Conservation (phyloP, 2,329 filamentous ascomycete species). For the Tolypocladium nubicola region DNA sequence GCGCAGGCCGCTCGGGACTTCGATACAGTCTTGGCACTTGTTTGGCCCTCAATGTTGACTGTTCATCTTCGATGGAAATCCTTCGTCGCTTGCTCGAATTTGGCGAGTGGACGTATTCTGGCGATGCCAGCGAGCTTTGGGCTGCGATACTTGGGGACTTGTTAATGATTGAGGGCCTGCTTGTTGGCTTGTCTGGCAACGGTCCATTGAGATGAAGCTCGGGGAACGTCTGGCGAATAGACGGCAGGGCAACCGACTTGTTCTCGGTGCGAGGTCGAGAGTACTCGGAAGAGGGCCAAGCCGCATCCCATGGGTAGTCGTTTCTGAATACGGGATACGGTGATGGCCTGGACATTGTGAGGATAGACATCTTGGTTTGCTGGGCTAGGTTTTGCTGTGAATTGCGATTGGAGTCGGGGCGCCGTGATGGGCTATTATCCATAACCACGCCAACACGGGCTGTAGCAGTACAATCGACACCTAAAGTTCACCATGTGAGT, state of each 20-base stretch:
- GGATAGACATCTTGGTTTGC: slow-evolving; percentile 36
- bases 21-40: slow-evolving; percentile 37
- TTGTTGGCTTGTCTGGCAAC: neutral
- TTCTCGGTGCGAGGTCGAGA: slow-evolving; percentile 24
- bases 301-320: slow-evolving; percentile 28
- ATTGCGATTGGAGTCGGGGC: slow-evolving; percentile 16
- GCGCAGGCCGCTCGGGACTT: slow-evolving; percentile 19
- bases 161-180: neutral
- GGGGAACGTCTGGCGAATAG: slow-evolving; percentile 36
- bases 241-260: slow-evolving; percentile 35
- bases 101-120: slow-evolving; percentile 40
- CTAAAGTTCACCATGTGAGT: neutral
- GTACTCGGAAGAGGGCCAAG: slow-evolving; percentile 20
- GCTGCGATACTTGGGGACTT: neutral
- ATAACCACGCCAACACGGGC: slow-evolving; percentile 18
- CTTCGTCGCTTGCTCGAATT: slow-evolving; percentile 37
- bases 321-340: slow-evolving; percentile 29
- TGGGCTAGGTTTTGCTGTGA: slow-evolving; percentile 11
- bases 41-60: slow-evolving; percentile 26
- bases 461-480: slow-evolving; percentile 6
- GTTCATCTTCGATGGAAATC: slow-evolving; percentile 29
- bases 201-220: slow-evolving; percentile 25
- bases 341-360: slow-evolving; percentile 34
- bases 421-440: slow-evolving; percentile 28
- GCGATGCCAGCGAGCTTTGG: slow-evolving; percentile 18